These are phyloP conservation scores for Calonectria fujianensis DNA, from an alignment of 2,329 filamentous ascomycete species.

Conservation along the genomic window DNA sequence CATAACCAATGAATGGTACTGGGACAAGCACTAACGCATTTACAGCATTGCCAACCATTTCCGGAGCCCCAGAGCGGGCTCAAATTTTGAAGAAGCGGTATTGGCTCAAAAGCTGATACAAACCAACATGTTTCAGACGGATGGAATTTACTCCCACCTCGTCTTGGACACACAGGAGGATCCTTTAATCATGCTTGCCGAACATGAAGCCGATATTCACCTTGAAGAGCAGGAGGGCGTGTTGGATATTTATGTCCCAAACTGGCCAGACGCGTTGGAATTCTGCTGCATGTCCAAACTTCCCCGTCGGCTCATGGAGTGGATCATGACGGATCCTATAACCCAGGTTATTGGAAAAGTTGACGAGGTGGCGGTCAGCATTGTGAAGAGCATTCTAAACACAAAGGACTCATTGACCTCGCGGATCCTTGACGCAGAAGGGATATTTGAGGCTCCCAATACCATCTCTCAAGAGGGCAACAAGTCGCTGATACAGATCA, in stretches of 20 bases:
- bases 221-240: constrained; percentile 40
- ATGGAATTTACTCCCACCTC: constrained; percentile 10
- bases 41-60: constrained; percentile 48
- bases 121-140: neutral
- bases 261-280: constrained; percentile 48
- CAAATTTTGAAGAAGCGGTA: constrained; percentile 20
- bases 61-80: constrained; percentile 44
- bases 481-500: neutral
- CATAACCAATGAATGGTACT: neutral
- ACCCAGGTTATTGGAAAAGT: constrained; percentile 30
- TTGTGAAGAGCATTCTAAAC: constrained; percentile 44
- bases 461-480: neutral
- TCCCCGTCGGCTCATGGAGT: constrained; percentile 49
- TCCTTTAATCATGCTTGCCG: neutral
- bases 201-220: constrained; percentile 13
- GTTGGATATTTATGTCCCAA: constrained; percentile 44
- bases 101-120: constrained; percentile 32
- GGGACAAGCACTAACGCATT: accelerated
- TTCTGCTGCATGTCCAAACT: constrained; percentile 44
- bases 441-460: neutral
- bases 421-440: constrained; percentile 31
- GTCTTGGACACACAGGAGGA: too few relatives aligned
- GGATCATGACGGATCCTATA: constrained; percentile 50
- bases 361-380: constrained; percentile 46
- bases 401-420: constrained; percentile 9